phyloP scores from a whole-genome alignment of 148 eudicot genomes.

The Heliosperma pusillum region DNA sequence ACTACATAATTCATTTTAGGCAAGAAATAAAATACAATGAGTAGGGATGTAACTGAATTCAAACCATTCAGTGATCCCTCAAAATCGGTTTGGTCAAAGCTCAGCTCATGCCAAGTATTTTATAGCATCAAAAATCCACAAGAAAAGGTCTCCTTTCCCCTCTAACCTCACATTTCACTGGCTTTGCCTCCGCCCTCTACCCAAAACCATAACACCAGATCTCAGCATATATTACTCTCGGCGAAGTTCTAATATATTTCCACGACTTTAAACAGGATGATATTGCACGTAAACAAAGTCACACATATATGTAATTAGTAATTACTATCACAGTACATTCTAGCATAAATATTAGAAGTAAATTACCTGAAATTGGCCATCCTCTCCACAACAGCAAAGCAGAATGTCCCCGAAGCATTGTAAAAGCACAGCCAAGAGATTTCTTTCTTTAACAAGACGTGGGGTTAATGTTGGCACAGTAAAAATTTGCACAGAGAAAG shows the following conservation, averaged over 20 bases:
- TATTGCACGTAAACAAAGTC: background rate
- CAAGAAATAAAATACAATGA: background rate
- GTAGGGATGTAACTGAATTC: too few relatives aligned
- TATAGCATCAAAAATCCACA: background rate
- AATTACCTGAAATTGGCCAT: conserved; percentile 71
- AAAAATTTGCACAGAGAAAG: conserved; percentile 86
- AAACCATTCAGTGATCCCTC: too few relatives aligned
- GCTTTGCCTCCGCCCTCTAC: background rate
- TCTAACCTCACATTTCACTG: background rate
- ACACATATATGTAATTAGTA: background rate
- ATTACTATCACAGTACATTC: background rate
- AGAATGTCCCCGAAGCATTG: conserved; percentile 66
- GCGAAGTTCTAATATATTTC: background rate
- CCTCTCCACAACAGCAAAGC: conserved; percentile 61
- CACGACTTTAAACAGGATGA: background rate
- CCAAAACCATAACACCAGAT: too few relatives aligned
- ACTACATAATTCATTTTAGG: too few relatives aligned
- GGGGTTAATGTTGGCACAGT: conserved; percentile 93
- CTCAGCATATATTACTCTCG: too few relatives aligned
- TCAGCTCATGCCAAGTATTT: background rate
- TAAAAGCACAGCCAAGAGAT: conserved; percentile 63
- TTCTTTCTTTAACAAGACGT: conserved; percentile 74
- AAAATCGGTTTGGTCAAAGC: background rate
- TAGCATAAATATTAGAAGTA: background rate
- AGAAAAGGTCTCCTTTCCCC: background rate